Evolutionary conservation across 2,329 filamentous ascomycete genomes (phyloP).

Genomic region (Fusarium sublunatum): DNA sequence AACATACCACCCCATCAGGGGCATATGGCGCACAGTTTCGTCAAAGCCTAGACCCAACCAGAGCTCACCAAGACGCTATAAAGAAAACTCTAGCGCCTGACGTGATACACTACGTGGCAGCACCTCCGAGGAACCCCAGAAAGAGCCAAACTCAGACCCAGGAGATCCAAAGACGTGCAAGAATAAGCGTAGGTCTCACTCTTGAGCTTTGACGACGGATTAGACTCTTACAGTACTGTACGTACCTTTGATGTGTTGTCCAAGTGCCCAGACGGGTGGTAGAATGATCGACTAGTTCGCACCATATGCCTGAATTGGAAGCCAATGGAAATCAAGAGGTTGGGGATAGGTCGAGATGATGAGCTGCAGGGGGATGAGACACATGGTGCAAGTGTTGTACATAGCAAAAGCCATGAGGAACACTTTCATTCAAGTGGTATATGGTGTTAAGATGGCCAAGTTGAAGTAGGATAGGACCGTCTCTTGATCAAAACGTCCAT

Average conservation of each 20-base stretch:
- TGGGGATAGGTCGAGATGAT: neutral
- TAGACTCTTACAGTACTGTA: too few species aligned
- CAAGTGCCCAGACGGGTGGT: conserved; percentile 16
- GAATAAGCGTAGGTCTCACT: neutral
- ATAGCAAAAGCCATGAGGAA: too few species aligned
- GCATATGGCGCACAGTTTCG: too few species aligned
- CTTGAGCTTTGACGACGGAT: neutral
- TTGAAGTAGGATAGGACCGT: too few species aligned
- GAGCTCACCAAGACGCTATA: neutral
- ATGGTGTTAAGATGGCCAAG: too few species aligned
- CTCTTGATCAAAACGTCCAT: too few species aligned
- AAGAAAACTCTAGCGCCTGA: neutral
- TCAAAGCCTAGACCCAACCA: neutral
- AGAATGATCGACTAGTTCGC: conserved; percentile 24
- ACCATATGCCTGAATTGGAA: neutral
- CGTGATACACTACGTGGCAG: neutral
- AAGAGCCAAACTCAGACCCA: too few species aligned
- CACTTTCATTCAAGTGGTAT: too few species aligned
- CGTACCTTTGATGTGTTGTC: conserved; percentile 25
- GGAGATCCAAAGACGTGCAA: too few species aligned
- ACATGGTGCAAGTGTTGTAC: too few species aligned
- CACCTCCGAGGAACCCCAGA: neutral
- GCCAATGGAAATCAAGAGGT: conserved; percentile 18
- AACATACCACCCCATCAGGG: too few species aligned
- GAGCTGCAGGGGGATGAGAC: conserved; percentile 6